These are phyloP conservation scores for Chaetothyriales sp. DNA, from an alignment of 2,329 filamentous ascomycete genomes.

Conservation along the genomic window DNA sequence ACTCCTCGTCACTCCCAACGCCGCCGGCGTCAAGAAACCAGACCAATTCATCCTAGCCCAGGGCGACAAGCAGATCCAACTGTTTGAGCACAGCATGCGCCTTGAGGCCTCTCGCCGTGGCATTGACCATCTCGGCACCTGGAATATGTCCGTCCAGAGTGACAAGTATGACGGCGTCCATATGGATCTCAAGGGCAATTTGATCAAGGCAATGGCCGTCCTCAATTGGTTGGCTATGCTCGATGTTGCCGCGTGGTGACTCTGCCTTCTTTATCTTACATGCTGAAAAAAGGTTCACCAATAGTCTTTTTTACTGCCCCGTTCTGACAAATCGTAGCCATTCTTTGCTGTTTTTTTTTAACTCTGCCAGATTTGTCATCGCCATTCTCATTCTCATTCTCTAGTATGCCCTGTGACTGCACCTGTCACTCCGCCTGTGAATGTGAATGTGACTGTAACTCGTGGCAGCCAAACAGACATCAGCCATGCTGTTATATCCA, in stretches of 20 bases:
- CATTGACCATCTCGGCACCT: slow-evolving; percentile 36
- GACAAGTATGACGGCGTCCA: slow-evolving; percentile 37
- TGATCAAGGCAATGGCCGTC: slow-evolving; percentile 38
- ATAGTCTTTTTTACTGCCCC: not conserved
- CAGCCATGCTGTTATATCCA: too few relatives aligned
- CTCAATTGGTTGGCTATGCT: slow-evolving; percentile 31
- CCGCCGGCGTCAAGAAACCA: slow-evolving; percentile 33
- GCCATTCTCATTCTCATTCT: too few relatives aligned
- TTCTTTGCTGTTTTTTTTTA: too few relatives aligned
- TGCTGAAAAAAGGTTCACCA: too few relatives aligned
- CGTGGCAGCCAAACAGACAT: too few relatives aligned
- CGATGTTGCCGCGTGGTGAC: slow-evolving; percentile 11
- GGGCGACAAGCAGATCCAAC: slow-evolving; percentile 35
- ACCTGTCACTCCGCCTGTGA: too few relatives aligned
- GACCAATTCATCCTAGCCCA: slow-evolving; percentile 35
- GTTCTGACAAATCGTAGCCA: too few relatives aligned
- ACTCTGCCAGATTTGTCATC: too few relatives aligned
- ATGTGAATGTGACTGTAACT: too few relatives aligned
- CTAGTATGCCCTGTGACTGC: too few relatives aligned
- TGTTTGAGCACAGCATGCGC: slow-evolving; percentile 32
- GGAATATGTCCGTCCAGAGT: slow-evolving; percentile 40
- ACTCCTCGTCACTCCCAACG: slow-evolving; percentile 34
- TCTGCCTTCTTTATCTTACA: not conserved
- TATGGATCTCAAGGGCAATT: slow-evolving; percentile 35
- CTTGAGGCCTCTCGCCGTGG: slow-evolving; percentile 24